Evolutionary conservation across 768 basidiomycete genomes (phyloP).

Genomic region (Mycena latifolia): DNA sequence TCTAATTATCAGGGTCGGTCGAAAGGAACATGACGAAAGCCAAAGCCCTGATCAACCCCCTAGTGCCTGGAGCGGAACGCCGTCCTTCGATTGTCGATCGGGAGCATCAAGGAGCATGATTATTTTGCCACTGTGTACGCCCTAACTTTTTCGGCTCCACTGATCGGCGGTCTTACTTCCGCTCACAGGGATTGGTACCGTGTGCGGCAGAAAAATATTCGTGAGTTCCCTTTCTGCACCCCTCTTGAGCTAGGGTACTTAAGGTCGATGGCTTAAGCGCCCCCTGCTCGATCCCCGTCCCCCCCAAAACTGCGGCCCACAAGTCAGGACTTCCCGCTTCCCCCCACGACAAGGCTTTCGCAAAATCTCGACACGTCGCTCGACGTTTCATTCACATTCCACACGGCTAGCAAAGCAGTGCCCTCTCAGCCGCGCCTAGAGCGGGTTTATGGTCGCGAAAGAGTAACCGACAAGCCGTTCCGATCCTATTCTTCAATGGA

Average conservation of each 20-base stretch:
- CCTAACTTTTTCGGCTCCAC: not conserved
- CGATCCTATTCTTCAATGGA: constrained; percentile 34
- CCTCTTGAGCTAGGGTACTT: constrained; percentile 12
- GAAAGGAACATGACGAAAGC: not conserved
- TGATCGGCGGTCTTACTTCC: constrained; percentile 29
- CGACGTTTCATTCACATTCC: constrained; percentile 32
- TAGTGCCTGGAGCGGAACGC: constrained; percentile 73
- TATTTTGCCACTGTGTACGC: constrained; percentile 66
- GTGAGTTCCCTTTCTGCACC: constrained; percentile 27
- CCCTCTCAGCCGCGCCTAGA: constrained; percentile 31
- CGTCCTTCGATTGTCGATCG: constrained; percentile 54
- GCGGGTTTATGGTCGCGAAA: constrained; percentile 17
- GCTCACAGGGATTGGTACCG: constrained; percentile 55
- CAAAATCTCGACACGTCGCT: constrained; percentile 26
- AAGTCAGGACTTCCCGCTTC: constrained; percentile 33
- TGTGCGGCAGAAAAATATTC: constrained; percentile 40
- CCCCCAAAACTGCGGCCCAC: constrained; percentile 30
- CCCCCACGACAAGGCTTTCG: constrained; percentile 25
- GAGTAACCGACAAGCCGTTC: constrained; percentile 12
- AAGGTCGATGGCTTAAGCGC: constrained; percentile 4
- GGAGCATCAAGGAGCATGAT: constrained; percentile 57
- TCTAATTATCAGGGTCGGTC: constrained; percentile 60
- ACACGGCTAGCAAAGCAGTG: constrained; percentile 35
- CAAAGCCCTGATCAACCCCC: constrained; percentile 3
- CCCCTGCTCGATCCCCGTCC: constrained; percentile 13